A percentile compares a stretch with the other conserved stretches of the same genome.
phyloP scores from a whole-genome alignment of 805 yeast species.

The Vanderwaltozyma yarrowii region DNA sequence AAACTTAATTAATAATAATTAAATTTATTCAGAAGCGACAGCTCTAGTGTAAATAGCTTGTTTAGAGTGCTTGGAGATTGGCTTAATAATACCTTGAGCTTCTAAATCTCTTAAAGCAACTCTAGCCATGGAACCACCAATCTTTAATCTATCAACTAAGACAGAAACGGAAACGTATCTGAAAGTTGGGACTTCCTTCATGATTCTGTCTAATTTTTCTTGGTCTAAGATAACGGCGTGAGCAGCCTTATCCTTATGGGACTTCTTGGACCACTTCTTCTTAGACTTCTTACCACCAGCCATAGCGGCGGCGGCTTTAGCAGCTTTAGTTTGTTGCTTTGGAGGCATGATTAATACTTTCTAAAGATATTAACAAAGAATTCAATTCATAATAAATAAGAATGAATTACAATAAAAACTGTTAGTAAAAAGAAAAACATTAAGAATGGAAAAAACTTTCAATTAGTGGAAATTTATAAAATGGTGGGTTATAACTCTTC shows the following conservation, averaged over 20 bases:
- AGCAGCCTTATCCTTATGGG: conserved; percentile 99
- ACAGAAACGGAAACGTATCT: conserved; percentile 97
- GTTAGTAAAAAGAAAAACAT: neutral
- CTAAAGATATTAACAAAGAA: neutral
- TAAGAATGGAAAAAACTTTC: neutral
- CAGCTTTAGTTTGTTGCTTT: conserved; percentile 98
- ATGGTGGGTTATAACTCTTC: too few species aligned
- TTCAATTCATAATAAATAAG: too few species aligned
- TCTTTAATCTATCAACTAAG: conserved; percentile 97
- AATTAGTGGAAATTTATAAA: too few species aligned
- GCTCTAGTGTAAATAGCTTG: conserved; percentile 93
- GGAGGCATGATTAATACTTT: conserved; percentile 71
- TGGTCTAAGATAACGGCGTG: conserved; percentile 96
- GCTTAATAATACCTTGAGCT: conserved; percentile 87
- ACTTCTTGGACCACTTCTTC: conserved; percentile 99
- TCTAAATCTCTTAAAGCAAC: conserved; percentile 94
- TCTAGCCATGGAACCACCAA: conserved; percentile 98
- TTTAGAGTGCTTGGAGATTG: conserved; percentile 89
- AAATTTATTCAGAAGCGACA: conserved; percentile 46
- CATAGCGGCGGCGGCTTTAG: conserved; percentile 99
- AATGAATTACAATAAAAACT: neutral
- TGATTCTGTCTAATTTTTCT: conserved; percentile 97
- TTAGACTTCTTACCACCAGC: conserved; percentile 99
- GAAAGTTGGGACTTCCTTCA: conserved; percentile 99
- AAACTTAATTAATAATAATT: neutral